These are phyloP conservation scores for Turritis glabra DNA, from an alignment of 345 rosid species.

Conservation along the genomic window DNA sequence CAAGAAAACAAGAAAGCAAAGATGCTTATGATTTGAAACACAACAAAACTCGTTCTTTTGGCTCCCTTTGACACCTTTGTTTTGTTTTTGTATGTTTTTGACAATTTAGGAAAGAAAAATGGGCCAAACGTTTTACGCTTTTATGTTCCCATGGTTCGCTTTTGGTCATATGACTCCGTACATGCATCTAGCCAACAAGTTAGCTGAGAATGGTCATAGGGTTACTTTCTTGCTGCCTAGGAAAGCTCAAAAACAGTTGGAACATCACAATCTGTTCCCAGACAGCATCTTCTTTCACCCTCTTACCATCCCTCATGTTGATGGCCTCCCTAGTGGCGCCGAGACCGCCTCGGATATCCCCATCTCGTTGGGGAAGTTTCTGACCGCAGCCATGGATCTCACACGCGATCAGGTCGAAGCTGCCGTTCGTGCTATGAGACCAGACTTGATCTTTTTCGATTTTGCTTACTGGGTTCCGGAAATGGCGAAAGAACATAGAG, in stretches of 20 bases:
- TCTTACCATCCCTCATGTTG: conserved; percentile 44
- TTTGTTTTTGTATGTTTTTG: not conserved
- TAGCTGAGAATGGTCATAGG: conserved; percentile 53
- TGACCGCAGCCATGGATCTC: conserved; percentile 24
- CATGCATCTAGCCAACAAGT: conserved; percentile 57
- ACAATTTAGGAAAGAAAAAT: not conserved
- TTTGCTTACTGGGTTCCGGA: conserved; percentile 36
- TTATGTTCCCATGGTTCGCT: conserved; percentile 69
- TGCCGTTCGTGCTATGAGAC: conserved; percentile 24
- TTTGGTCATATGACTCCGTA: conserved; percentile 63
- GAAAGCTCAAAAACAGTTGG: conserved; percentile 42
- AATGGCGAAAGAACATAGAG: conserved; percentile 4
- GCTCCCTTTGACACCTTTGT: not conserved
- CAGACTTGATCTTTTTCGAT: conserved; percentile 40
- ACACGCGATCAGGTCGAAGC: conserved; percentile 39
- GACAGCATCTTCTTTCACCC: conserved; percentile 42
- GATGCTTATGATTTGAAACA: not conserved
- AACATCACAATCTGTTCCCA: conserved; percentile 46
- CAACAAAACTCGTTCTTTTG: not conserved
- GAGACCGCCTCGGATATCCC: conserved; percentile 41
- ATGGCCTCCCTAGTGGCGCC: conserved; percentile 41
- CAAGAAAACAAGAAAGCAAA: not conserved
- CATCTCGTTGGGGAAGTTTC: not conserved
- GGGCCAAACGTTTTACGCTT: conserved; percentile 35
- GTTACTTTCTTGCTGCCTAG: conserved; percentile 53